Evolutionary conservation across 176 grass and related monocot species (phyloP), one percentile per base, ranked within the genome.

Genomic region (Dactylis glomerata): DNA sequence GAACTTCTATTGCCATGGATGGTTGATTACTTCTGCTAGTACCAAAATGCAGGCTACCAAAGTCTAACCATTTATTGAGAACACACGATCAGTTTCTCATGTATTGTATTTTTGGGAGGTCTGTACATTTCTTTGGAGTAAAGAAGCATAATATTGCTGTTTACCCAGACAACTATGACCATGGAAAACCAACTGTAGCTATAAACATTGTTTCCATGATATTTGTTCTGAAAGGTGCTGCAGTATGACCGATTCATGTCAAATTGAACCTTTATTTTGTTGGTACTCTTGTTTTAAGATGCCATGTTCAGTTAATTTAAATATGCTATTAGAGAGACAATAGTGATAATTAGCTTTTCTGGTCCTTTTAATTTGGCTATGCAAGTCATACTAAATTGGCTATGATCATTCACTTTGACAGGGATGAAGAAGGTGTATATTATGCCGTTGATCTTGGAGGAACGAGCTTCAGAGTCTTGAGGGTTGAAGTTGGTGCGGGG

Each of bases 391-490:
- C 33, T 86, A 46, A 82, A 66, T 75, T 75, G 5, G 14, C 32
- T 34, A 6, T 59, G 26, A 15, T 41, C 27, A 0, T 73, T 72
- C n/a, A 31, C 19, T 50, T 83, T 1, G 70, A 73, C 91, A 95
- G 96, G 82, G 93, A 55, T 40, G 96, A 95, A 89, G 83, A 95
- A 84, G 96, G 96, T 37, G 67, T 88, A 47, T 98, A 86, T 81
- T 95, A 95, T 87, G 81, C 96, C 64, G 80, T 98, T 82, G 93
- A 98, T 94, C 86, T 98, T 20, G 96, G 91, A 41, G 93, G 91
- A 76, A 95, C 91, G 72, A 87, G 86, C 84, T 92, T 95, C 42
- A 89, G 93, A 82, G 86, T 89, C 22, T 76, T 95, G 78, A 90
- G 88, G 51, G 88, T 95, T 62, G 87, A 91, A 75, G 83, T 98